Percentiles rank a stretch among this genome's conserved stretches.
Evolutionary conservation across 73 alveolate genomes (phyloP).

Genomic region (Paramecium biaurelia): DNA sequence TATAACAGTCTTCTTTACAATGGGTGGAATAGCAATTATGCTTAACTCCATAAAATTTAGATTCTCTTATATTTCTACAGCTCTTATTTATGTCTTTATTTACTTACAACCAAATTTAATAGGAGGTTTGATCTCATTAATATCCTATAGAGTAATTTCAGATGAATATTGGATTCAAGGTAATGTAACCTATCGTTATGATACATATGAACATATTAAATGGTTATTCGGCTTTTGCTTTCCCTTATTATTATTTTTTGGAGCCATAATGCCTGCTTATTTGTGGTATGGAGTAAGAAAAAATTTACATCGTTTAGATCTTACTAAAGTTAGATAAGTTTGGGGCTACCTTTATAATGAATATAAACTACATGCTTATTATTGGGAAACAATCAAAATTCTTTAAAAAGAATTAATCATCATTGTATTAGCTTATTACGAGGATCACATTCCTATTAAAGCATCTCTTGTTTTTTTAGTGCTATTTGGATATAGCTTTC

Average conservation of each 20-base stretch:
- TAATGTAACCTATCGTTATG: conserved; percentile 6
- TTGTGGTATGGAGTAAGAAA: background rate
- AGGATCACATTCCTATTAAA: background rate
- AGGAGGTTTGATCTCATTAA: background rate
- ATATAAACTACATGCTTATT: background rate
- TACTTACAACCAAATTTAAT: background rate
- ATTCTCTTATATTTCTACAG: background rate
- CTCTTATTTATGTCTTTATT: background rate
- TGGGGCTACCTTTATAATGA: conserved; percentile 15
- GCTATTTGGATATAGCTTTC: background rate
- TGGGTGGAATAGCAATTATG: background rate
- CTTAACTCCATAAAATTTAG: background rate
- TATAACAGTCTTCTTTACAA: background rate
- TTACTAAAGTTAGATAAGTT: background rate
- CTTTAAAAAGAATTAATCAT: background rate
- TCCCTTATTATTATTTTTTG: background rate
- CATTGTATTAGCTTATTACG: background rate
- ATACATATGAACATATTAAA: background rate
- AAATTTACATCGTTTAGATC: background rate
- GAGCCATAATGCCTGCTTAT: background rate
- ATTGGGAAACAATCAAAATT: background rate
- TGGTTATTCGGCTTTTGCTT: background rate
- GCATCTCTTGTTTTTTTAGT: background rate
- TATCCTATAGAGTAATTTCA: background rate
- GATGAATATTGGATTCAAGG: background rate